Percentiles rank a stretch among this genome's conserved stretches.
Conservation (phyloP, 768 basidiomycete genomes). For the Mycena leptocephala region DNA sequence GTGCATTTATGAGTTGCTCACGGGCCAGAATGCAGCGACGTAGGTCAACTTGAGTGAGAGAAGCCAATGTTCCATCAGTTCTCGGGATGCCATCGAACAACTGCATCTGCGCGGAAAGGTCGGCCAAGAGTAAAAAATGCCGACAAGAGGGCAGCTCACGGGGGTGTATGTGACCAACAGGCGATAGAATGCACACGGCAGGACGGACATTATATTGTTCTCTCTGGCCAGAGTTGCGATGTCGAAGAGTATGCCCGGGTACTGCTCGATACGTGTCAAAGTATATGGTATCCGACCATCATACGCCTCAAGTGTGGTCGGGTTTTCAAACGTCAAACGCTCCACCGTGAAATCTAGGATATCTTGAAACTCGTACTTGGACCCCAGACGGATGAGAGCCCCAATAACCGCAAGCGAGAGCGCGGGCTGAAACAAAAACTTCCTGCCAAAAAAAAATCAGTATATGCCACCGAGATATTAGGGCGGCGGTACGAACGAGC, state of each 20-base stretch:
- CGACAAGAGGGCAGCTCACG: background rate
- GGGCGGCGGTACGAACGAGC: slow-evolving; percentile 10
- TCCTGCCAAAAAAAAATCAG: background rate
- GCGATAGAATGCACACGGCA: slow-evolving; percentile 4
- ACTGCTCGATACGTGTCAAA: background rate
- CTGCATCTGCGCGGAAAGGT: background rate
- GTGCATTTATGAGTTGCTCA: background rate
- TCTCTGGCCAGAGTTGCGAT: background rate
- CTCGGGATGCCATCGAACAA: background rate
- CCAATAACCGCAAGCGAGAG: background rate
- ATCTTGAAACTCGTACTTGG: slow-evolving; percentile 16
- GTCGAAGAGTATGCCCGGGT: background rate
- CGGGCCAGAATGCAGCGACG: background rate
- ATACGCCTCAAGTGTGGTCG: slow-evolving; percentile 4
- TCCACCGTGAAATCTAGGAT: background rate
- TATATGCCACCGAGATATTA: background rate
- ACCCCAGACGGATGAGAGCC: slow-evolving; percentile 3
- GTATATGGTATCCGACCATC: background rate
- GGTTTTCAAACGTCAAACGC: slow-evolving; percentile 18
- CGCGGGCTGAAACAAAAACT: background rate
- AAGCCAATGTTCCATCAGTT: background rate
- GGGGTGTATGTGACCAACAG: background rate
- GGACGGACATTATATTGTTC: background rate
- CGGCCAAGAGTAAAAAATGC: background rate
- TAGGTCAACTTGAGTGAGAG: slow-evolving; percentile 1